A percentile compares a stretch with the other conserved stretches of the same genome.
phyloP scores from a whole-genome alignment of 495 filamentous ascomycete species.

The Xylaria flabelliformis region DNA sequence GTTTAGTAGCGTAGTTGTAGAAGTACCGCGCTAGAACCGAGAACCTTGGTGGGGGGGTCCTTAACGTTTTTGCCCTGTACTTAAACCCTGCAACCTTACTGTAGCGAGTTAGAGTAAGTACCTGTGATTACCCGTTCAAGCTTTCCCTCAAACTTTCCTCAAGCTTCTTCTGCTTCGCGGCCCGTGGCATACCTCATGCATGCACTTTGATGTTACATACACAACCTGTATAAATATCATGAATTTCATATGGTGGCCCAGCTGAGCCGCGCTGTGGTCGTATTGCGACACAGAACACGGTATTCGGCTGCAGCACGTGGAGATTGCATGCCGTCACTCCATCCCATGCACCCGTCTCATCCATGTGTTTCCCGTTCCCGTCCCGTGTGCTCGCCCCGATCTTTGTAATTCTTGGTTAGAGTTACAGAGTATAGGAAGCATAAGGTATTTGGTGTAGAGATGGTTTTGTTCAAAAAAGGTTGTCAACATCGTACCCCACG shows the following conservation, averaged over 20 bases:
- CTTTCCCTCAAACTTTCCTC: background rate
- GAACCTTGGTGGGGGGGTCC: background rate
- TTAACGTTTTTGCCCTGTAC: background rate
- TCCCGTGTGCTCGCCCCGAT: background rate
- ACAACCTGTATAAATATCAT: background rate
- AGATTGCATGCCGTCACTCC: slow-evolving; percentile 8
- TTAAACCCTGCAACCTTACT: background rate
- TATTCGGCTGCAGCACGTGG: slow-evolving; percentile 15
- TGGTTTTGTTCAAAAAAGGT: background rate
- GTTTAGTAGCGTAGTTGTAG: background rate
- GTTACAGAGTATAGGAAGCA: background rate
- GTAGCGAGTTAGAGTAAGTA: background rate
- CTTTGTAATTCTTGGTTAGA: background rate
- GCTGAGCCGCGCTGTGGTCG: background rate
- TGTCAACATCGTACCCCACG: background rate
- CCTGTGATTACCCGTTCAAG: background rate
- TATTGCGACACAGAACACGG: slow-evolving; percentile 1
- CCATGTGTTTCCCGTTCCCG: background rate
- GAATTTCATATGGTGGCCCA: background rate
- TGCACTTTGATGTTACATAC: background rate
- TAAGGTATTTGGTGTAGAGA: background rate
- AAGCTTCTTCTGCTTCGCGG: background rate
- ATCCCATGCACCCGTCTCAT: background rate
- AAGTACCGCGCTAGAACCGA: background rate
- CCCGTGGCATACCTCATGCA: background rate